Evolutionary conservation across 2,329 filamentous ascomycete genomes (phyloP), one percentile per base, ranked within the genome.

Genomic region (Sporothrix globosa): DNA sequence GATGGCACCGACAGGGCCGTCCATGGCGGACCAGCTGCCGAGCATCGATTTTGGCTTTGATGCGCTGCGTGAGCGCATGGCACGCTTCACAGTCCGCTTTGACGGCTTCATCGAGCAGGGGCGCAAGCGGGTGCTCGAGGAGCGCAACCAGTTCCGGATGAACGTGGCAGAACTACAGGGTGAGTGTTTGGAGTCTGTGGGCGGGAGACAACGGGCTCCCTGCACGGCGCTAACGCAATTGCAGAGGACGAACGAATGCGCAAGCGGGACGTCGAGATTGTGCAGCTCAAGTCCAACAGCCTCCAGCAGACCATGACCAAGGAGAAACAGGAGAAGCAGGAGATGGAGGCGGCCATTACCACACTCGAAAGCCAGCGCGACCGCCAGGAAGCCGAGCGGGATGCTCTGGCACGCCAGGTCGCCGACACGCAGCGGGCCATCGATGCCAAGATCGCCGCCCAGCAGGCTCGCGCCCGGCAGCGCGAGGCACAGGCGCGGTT

Each of bases 21-120:
- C 90, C 7, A 88, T 92, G 7, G 84, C 80, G 54, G 91, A 93
- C 78, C 88, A 88, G 66, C 88, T 99, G 10, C 96, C 96, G 48
- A 92, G 87, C 78, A 92, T 97, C 80, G 93, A 97, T 81, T 98
- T 99, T 80, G 93, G 93, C 71, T 98, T 98, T 80, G 94, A 98
- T 76, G 93, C 97, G 75, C 82, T 99, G 78, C 94, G 95, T 81
- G 93, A 95, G 77, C 92, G 93, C 81, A 98, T 99, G 96, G 87
- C 90, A 69, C 92, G 92, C 73, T 99, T 99, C 79, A 97, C 92
- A 0, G 86, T 88, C 10, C 91, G 89, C 75, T 99, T 99, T 76
- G 96, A 99, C 78, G 89, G 90, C 0, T 98, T 97, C 76, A 97
- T 99, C 73, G 95, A 97, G 77, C 90, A 92, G 74, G 93, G 94